Evolutionary conservation across 192 early-diverging fungal genomes (phyloP), one percentile per base, ranked within the genome.

Genomic region (Kappamyces sp.): DNA sequence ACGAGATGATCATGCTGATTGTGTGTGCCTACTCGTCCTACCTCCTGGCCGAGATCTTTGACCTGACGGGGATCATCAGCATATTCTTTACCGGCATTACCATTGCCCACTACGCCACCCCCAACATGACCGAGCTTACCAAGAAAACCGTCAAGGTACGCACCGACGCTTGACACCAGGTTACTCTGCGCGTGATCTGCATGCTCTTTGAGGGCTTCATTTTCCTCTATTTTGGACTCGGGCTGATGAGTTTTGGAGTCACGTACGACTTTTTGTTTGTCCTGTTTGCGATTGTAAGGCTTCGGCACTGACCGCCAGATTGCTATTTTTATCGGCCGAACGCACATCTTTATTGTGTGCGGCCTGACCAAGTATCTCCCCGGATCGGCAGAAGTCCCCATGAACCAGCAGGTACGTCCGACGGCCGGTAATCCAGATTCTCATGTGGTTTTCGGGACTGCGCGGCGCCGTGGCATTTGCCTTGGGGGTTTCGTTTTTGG

Each of bases 381-480:
- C 41, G 34, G 13, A 3, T 8, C 15, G n/a, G 33, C 23, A 5
- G 23, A 37, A 5, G 32, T 59, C 23, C 50, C 61, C 12, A 31
- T 39, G n/a, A 43, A 55, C 15, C 46, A 63, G 40, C 51, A 51
- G 40, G 31, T 51, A 5, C 15, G 23, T 36, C 23, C 55, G 9
- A 13, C 15, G 7, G 8, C n/a, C 7, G 15, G 31, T 23, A 23
- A 23, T 23, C 23, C 23, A 23, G 23, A 23, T n/a, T 46, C 62
- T 83, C 31, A 76, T 83, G 51, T 83, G 81, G 81, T 82, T 78
- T 60, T 77, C 76, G 50, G 81, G 81, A 10, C 63, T 83, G 2
- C 75, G 81, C 47, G 81, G 81, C 3, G 81, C 81, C 40, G 81
- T 83, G 10, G 81, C 81, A 2, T 83, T 83, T 61, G 81, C 81